These are phyloP conservation scores for Coemansia sp. DNA, from an alignment of 192 early-diverging fungal species.

Conservation along the genomic window DNA sequence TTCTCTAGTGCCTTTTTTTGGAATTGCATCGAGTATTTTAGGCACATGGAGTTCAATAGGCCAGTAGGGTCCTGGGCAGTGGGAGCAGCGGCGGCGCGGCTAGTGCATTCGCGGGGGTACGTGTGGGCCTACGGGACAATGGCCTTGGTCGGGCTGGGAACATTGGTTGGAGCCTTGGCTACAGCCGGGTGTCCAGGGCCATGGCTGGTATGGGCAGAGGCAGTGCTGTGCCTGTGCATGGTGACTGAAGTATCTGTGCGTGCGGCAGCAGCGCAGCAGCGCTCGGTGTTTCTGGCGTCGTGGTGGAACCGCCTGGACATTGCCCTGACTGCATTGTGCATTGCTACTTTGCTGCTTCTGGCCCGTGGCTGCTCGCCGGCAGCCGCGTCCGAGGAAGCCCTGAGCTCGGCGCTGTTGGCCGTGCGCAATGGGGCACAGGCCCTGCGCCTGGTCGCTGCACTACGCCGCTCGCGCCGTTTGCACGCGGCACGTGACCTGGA, in stretches of 20 bases:
- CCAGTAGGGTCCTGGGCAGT: too few species aligned
- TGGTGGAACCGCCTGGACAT: constrained; percentile 72
- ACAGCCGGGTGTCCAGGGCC: too few species aligned
- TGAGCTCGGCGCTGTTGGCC: constrained; percentile 68
- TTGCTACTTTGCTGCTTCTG: constrained; percentile 61
- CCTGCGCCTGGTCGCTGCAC: constrained; percentile 60
- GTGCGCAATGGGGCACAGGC: constrained; percentile 67
- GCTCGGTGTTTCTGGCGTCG: constrained; percentile 48
- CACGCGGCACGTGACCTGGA: constrained; percentile 23
- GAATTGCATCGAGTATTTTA: too few species aligned
- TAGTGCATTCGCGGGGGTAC: constrained; percentile 58
- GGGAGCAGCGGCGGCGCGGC: constrained; percentile 54
- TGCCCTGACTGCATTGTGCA: constrained; percentile 61
- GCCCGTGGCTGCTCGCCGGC: constrained; percentile 59
- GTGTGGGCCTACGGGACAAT: constrained; percentile 51
- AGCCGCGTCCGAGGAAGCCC: constrained; percentile 59
- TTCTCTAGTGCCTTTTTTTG: too few species aligned
- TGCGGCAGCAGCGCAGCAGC: constrained; percentile 58
- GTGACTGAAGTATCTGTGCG: constrained; percentile 64
- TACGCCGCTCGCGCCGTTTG: constrained; percentile 52
- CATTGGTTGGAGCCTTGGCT: constrained; percentile 47
- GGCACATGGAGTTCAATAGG: too few species aligned
- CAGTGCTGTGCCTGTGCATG: constrained; percentile 69
- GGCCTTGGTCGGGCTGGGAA: constrained; percentile 46
- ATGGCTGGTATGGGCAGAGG: constrained; percentile 65